These are phyloP conservation scores for Plasmodium coatneyi DNA, from an alignment of 169 alveolate genomes.

Conservation along the genomic window DNA sequence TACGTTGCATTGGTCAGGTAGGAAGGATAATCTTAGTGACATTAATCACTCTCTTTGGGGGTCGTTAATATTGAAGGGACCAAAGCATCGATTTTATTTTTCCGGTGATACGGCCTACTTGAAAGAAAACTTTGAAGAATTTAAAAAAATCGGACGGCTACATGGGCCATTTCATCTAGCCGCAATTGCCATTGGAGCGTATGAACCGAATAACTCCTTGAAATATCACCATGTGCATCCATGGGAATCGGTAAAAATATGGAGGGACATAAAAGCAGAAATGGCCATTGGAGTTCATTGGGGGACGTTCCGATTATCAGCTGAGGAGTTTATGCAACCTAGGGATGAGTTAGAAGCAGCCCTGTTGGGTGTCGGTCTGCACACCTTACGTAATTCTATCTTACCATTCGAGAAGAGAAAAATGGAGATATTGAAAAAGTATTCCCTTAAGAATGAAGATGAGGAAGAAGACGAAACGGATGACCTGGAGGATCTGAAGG, in stretches of 20 bases:
- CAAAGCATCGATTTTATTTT: slow-evolving; percentile 51
- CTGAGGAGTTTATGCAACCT: slow-evolving; percentile 69
- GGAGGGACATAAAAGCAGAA: slow-evolving; percentile 65
- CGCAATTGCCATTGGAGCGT: slow-evolving; percentile 63
- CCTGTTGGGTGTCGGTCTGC: slow-evolving; percentile 15
- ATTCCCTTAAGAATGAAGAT: neutral
- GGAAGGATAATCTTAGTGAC: slow-evolving; percentile 47
- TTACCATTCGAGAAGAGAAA: slow-evolving; percentile 7
- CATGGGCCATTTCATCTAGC: slow-evolving; percentile 72
- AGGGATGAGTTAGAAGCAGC: slow-evolving; percentile 74
- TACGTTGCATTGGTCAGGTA: slow-evolving; percentile 65
- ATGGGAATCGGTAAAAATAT: slow-evolving; percentile 71
- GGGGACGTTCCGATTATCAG: slow-evolving; percentile 63
- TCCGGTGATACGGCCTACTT: slow-evolving; percentile 70
- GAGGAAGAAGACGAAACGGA: slow-evolving; percentile 24
- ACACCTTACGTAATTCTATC: slow-evolving; percentile 15
- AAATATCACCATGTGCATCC: slow-evolving; percentile 73
- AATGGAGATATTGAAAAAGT: slow-evolving; percentile 43
- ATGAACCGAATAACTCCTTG: slow-evolving; percentile 56
- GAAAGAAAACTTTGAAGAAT: slow-evolving; percentile 59
- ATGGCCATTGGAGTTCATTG: slow-evolving; percentile 59
- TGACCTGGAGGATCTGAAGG: slow-evolving; percentile 61
- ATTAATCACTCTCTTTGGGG: slow-evolving; percentile 66
- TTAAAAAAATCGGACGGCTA: slow-evolving; percentile 56
- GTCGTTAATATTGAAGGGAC: slow-evolving; percentile 66